Conservation (phyloP, 2,329 filamentous ascomycete species). For the Aureobasidium sp. region DNA sequence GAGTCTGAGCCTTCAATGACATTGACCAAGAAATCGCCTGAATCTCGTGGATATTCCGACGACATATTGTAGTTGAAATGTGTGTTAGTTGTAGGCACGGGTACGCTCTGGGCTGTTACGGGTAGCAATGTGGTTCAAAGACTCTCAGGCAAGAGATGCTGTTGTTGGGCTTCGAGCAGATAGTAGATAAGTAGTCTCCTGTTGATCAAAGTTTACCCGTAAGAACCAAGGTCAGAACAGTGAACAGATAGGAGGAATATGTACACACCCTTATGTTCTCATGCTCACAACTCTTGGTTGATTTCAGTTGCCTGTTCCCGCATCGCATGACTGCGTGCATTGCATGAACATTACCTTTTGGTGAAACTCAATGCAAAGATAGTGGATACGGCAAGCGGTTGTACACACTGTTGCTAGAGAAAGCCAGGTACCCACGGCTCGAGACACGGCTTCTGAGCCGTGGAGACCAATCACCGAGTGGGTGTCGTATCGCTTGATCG, state of each 20-base stretch:
- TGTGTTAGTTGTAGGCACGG: neutral
- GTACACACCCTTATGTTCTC: neutral
- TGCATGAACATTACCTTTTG: neutral
- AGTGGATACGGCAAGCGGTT: neutral
- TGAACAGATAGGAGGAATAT: too few species aligned
- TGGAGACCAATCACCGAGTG: neutral
- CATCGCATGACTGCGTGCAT: slow-evolving; percentile 4
- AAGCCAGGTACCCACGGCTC: neutral
- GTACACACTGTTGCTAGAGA: neutral
- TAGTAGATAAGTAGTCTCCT: neutral
- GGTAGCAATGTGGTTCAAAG: neutral
- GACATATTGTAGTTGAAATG: neutral
- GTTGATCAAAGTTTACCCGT: neutral
- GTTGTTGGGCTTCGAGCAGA: neutral
- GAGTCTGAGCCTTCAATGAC: neutral
- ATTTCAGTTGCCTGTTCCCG: neutral
- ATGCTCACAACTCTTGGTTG: neutral
- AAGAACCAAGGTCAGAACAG: neutral
- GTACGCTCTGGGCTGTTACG: neutral
- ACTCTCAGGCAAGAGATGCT: neutral
- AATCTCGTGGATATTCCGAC: too few species aligned
- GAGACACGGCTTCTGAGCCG: neutral
- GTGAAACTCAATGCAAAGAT: neutral
- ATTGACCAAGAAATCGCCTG: neutral
- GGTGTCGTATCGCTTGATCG: neutral